Evolutionary conservation across 805 yeast species (phyloP), one percentile per base, ranked within the genome.

Genomic region (Candida endomychidarum): DNA sequence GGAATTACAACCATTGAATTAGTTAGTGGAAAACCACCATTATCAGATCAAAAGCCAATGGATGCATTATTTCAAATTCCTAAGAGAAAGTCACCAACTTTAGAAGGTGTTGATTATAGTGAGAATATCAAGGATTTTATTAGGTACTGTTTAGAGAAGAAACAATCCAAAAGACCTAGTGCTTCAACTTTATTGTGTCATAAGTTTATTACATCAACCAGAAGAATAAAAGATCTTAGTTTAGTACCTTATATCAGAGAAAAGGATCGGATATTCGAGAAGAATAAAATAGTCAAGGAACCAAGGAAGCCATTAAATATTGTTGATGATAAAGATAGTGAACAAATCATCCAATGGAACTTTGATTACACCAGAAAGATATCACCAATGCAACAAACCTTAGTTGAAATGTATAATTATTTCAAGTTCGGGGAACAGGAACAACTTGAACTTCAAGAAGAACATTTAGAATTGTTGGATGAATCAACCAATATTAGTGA

Each of bases 1-100:
- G 99, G 99, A 0, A 91, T 93, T 37, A 90, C 98, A 0, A 80
- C 86, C 1, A 84, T 86, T 52, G 99, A 93, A 61, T 66, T 93
- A 34, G 73, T 85, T 1, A 79, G 81, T 3, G 98, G 97, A 0
- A 62, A 71, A 8, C 96, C 96, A 0, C 99, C 99, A 0, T 68
- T 79, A 40, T 63, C 86, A 0, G 78, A 81, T 18, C 69, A 75
- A 40, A 86, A 83, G 38, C 95, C 96, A 10, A 74, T 83, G 79
- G 80, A 83, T 48, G 87, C 86, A 0, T 67, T 91, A 50, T 74
- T 81, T 51, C 74, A 75, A 34, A 86, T 88, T 32, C 91, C 90
- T 10, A 72, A 74, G 30, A 61, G 71, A 16, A 74, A 76, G 6
- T 77, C 95, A 0, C 96, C 96, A 0, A 49, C 54, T 14, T 70